phyloP scores from a whole-genome alignment of 768 basidiomycete species.

The Solioccasus polychromus region DNA sequence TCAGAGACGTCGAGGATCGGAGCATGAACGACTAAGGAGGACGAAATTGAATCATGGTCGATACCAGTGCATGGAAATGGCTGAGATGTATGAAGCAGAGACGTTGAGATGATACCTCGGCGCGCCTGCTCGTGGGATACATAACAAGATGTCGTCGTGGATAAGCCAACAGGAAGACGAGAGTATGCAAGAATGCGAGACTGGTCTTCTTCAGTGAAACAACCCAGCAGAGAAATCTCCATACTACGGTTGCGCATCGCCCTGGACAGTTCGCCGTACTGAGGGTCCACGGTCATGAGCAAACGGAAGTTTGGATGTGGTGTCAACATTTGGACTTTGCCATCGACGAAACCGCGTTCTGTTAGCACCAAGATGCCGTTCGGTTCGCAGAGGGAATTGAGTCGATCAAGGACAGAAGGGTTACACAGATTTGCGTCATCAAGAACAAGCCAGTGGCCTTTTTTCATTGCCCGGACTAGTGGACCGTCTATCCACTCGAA shows the following conservation, averaged over 20 bases:
- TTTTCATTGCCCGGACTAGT: conserved; percentile 78
- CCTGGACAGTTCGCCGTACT: conserved; percentile 89
- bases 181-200: conserved; percentile 43
- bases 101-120: conserved; percentile 18
- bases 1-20: conserved; percentile 27
- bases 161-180: conserved; percentile 42
- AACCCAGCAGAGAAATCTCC: conserved; percentile 61
- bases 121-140: conserved; percentile 23
- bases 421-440: conserved; percentile 94
- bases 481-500: conserved; percentile 98
- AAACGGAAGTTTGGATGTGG: conserved; percentile 91
- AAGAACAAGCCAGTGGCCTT: conserved; percentile 86
- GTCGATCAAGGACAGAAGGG: conserved; percentile 91
- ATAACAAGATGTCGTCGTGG: conserved; percentile 6
- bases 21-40: conserved; percentile 40
- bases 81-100: not conserved
- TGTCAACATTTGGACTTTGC: conserved; percentile 64
- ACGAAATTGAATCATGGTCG: conserved; percentile 49
- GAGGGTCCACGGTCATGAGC: conserved; percentile 92
- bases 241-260: conserved; percentile 98
- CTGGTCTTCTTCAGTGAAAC: conserved; percentile 44
- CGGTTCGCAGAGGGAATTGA: conserved; percentile 93
- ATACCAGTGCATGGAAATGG: conserved; percentile 38
- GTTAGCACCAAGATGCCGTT: conserved; percentile 81
- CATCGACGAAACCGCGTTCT: conserved; percentile 83